phyloP scores from a whole-genome alignment of 1,284 basidiomycete genomes.

The Moesziomyces parantarcticus region DNA sequence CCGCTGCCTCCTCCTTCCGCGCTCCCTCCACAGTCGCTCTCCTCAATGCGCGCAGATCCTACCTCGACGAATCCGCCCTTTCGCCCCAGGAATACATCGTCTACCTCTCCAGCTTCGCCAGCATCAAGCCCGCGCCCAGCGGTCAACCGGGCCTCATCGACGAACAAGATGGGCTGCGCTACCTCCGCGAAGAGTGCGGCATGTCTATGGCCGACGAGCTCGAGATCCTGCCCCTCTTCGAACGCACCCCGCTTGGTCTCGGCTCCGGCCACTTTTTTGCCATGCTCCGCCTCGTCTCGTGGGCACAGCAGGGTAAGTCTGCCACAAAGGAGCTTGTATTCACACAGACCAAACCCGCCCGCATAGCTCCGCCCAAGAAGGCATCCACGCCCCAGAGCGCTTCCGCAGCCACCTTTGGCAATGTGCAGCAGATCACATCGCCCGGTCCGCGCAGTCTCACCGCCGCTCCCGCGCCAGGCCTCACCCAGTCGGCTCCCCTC shows the following conservation, averaged over 20 bases:
- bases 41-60: conserved; percentile 36
- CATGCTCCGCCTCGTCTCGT: conserved; percentile 63
- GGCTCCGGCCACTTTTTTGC: conserved; percentile 64
- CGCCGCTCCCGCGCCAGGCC: conserved; percentile 21
- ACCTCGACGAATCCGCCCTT: conserved; percentile 62
- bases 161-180: conserved; percentile 64
- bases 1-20: conserved; percentile 19
- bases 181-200: conserved; percentile 60
- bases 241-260: conserved; percentile 62
- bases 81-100: conserved; percentile 62
- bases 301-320: conserved; percentile 60
- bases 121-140: conserved; percentile 59
- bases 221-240: conserved; percentile 66
- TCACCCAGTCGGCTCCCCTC: conserved; percentile 4
- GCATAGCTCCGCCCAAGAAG: conserved; percentile 31
- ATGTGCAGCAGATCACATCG: conserved; percentile 28
- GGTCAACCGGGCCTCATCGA: conserved; percentile 61
- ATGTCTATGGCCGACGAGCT: conserved; percentile 62
- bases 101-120: conserved; percentile 56
- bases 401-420: conserved; percentile 33
- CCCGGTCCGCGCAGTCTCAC: conserved; percentile 36
- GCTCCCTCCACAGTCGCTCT: conserved; percentile 27
- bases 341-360: conserved; percentile 58
- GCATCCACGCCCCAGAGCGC: conserved; percentile 36
- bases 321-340: conserved; percentile 58